Percentiles rank a stretch among this genome's conserved stretches.
Conservation (phyloP, 75 land plant genomes). For the Sequoiadendron giganteum region DNA sequence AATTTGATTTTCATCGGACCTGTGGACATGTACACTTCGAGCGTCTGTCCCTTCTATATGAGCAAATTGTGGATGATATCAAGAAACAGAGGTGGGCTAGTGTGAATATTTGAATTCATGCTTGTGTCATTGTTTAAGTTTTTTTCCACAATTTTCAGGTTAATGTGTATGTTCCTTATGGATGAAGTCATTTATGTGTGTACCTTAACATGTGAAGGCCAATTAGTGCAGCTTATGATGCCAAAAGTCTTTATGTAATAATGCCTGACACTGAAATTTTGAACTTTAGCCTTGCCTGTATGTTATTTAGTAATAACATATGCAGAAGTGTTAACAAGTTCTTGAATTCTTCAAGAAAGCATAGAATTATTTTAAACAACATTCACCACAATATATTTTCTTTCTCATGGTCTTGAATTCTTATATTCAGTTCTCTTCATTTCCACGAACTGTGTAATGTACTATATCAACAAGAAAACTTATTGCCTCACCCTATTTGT, state of each 20-base stretch:
- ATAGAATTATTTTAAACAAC: neutral
- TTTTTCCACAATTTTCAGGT: neutral
- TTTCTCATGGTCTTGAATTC: neutral
- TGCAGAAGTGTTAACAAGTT: neutral
- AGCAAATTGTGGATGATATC: conserved; percentile 60
- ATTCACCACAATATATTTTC: neutral
- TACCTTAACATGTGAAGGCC: neutral
- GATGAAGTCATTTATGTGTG: neutral
- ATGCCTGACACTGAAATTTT: neutral
- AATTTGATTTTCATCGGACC: conserved; percentile 86
- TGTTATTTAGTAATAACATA: neutral
- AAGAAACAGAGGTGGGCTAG: conserved; percentile 67
- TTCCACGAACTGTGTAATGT: neutral
- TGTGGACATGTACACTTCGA: conserved; percentile 89
- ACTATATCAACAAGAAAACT: too few species aligned
- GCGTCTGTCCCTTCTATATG: conserved; percentile 63
- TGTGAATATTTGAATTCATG: conserved; percentile 8
- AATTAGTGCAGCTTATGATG: neutral
- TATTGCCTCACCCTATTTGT: neutral
- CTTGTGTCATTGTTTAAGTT: neutral
- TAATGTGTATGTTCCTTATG: neutral
- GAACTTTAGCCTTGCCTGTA: neutral
- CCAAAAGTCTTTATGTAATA: neutral
- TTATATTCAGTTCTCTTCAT: neutral
- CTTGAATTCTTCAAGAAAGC: neutral